Evolutionary conservation across 192 early-diverging fungal species (phyloP).

Genomic region (Phycomyces nitens): DNA sequence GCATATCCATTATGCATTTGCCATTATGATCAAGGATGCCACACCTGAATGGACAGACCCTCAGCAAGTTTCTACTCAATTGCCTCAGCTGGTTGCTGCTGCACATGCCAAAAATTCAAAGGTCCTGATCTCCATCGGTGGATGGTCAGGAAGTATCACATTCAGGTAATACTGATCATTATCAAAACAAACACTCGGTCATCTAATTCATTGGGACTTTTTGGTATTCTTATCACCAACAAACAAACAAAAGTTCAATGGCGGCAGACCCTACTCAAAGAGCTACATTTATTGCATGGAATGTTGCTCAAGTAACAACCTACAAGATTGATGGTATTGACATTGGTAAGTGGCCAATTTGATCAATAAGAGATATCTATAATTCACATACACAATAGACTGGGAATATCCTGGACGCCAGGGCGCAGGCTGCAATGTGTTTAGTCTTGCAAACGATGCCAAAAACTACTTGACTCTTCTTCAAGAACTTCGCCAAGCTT

Average conservation of each 20-base stretch:
- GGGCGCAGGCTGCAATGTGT: conserved; percentile 55
- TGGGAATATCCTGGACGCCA: conserved; percentile 68
- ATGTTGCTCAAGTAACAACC: conserved; percentile 44
- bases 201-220: too few relatives aligned
- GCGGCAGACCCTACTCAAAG: conserved; percentile 41
- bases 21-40: conserved; percentile 39
- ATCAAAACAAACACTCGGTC: neutral
- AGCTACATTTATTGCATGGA: conserved; percentile 46
- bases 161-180: conserved; percentile 9
- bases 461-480: conserved; percentile 60
- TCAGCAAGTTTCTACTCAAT: conserved; percentile 26
- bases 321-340: conserved; percentile 70
- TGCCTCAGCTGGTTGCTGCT: conserved; percentile 41
- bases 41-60: conserved; percentile 33
- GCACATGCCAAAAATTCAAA: conserved; percentile 48
- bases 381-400: conserved; percentile 9
- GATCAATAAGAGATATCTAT: too few relatives aligned
- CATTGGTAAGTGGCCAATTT: conserved; percentile 56
- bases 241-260: conserved; percentile 39
- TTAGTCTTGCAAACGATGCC: conserved; percentile 55
- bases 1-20: conserved; percentile 68
- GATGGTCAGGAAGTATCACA: conserved; percentile 61
- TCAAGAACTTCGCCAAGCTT: conserved; percentile 47
- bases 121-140: conserved; percentile 63
- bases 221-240: neutral